Base-by-base conservation (phyloP, 352 stramenopile species). In the Pythium plurisporium region DNA sequence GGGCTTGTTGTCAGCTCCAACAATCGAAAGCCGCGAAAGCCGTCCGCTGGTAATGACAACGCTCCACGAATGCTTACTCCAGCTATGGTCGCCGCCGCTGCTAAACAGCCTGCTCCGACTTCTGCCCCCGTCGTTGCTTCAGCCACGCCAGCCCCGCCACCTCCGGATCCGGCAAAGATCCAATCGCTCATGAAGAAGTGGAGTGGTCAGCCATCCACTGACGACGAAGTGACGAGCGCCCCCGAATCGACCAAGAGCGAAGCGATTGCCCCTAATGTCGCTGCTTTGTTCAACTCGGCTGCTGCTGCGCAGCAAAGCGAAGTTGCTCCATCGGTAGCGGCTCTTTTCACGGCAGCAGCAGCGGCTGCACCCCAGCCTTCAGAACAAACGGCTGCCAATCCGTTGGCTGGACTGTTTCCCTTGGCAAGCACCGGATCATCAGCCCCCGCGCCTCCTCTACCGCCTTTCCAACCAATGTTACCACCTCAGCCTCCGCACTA, bases 131-230 rank as follows among this genome's bases (percentile, higher is more conserved):
- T 4, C 3, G 47, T 52, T 38, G 22, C 56, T 15, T 33, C 48
- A n/a, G 29, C 40, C 4, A 26, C 48, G 29, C 73, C 74, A n/a
- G 27, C 58, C 12, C 53, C 53, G 11, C 9, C 53, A 14, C 72
- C 70, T 26, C 76, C 76, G 31, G 67, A 82, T 49, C 67, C 72
- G 3, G 64, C 74, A 14, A 84, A 90, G 67, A 88, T 88, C 31
- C 67, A 86, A 40, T 65, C 74, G 51, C 49, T 90, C 11, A 70
- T 90, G 40, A 59, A 68, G 30, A 90, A 88, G 54, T 90, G 80
- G 79, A 79, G 62, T 27, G 60, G 67, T 26, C 66, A 76, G 23
- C 70, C 62, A 22, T 25, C 12, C 19, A 59, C 59, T 22, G 34
- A 43, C 20, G 31, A 59, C 19, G 62, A 60, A 4, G 59, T 50